Evolutionary conservation across 768 basidiomycete species (phyloP), one percentile per base, ranked within the genome.

Genomic region (Podaxis sp.): DNA sequence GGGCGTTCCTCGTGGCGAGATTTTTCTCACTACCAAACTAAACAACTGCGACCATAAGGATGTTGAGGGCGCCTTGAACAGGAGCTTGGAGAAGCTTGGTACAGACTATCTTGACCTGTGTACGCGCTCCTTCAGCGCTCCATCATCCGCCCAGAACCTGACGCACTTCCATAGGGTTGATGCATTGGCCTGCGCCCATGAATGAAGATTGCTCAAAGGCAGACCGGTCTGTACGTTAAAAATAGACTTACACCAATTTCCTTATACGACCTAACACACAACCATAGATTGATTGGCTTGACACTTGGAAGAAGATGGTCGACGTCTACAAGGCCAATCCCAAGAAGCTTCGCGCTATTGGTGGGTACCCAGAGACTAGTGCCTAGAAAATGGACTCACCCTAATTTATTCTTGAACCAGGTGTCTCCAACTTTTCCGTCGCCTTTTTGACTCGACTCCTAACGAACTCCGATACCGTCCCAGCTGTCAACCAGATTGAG

Each of bases 181-280:
- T 92, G 82, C 90, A 92, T 74, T 92, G 90, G 91, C 93, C 92
- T 13, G 85, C 88, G 19, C 88, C 91, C 37, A 84, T 91, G 84
- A 84, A 82, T 11, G 66, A 67, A 47, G 84, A 84, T 63, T 78
- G 78, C 55, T 76, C 81, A 19, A 77, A 65, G 8, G 67, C 86
- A 6, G 85, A 89, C 68, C 82, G 78, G 68, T 76, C 72, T 3
- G 76, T 77, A 61, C 2, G 75, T 63, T 9, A 11, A 19, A 12
- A 22, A 8, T 12, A 24, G 15, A 6, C 8, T 53, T 19, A 27
- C 15, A 7, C 25, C 51, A 56, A 40, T n/a, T 55, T 51, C 33
- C 38, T 19, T 46, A 46, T 19, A 17, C 19, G 17, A 19, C 8
- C 29, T 50, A 33, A 47, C 25, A 27, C 33, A 37, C n/a, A 6